Evolutionary conservation across 441 rosid species (phyloP).

Genomic region (Pelargonium myrrhifolium): DNA sequence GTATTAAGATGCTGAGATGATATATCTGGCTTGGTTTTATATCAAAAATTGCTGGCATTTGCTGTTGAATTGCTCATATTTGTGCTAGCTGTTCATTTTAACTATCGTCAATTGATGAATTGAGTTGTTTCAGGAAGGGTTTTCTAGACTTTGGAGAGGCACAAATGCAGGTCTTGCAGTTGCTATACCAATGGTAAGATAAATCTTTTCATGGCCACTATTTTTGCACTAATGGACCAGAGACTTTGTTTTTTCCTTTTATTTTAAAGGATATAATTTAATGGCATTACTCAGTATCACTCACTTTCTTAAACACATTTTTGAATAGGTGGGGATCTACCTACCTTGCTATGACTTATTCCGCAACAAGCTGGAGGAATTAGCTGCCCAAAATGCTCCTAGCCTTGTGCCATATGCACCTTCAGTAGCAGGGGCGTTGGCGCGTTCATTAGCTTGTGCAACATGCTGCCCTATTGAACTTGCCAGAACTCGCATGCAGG

Average conservation of each 20-base stretch:
- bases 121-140: constrained; percentile 61
- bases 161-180: constrained; percentile 91
- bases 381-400: constrained; percentile 42
- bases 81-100: constrained; percentile 4
- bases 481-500: constrained; percentile 99
- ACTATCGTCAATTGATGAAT: constrained; percentile 5
- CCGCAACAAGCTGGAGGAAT: constrained; percentile 66
- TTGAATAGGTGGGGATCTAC: constrained; percentile 81
- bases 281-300: background rate
- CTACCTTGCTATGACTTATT: constrained; percentile 89
- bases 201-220: background rate
- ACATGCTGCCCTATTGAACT: constrained; percentile 93
- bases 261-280: background rate
- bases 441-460: constrained; percentile 87
- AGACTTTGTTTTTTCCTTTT: background rate
- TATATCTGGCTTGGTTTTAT: too few relatives aligned
- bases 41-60: background rate
- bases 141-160: constrained; percentile 90
- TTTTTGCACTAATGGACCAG: too few relatives aligned
- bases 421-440: constrained; percentile 70
- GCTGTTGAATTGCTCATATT: background rate
- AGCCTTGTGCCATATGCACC: constrained; percentile 52
- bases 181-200: constrained; percentile 82
- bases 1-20: too few relatives aligned
- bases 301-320: background rate